Evolutionary conservation across 805 yeast genomes (phyloP).

Genomic region (Lipomyces yamanashiensis): DNA sequence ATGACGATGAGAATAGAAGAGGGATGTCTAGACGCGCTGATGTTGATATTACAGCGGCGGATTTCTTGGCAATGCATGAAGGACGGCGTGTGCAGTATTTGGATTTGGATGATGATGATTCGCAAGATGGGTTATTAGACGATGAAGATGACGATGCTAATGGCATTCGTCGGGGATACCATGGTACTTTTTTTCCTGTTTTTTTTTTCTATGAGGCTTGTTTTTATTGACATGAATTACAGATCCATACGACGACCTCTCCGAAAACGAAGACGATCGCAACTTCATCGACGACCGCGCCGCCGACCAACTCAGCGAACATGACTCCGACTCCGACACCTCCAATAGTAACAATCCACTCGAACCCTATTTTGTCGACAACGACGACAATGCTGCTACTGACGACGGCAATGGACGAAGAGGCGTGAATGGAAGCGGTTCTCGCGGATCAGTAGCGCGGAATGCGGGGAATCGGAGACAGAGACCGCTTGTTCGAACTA

Average conservation of each 20-base stretch:
- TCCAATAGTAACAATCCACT: background rate
- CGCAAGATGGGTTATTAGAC: constrained; percentile 15
- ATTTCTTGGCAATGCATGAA: constrained; percentile 2
- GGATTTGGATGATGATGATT: constrained; percentile 14
- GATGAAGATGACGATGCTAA: background rate
- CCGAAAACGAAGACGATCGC: constrained; percentile 19
- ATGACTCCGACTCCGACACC: background rate
- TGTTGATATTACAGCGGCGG: constrained; percentile 1
- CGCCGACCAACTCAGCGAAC: constrained; percentile 2
- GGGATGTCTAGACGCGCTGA: background rate
- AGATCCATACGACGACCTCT: constrained; percentile 1
- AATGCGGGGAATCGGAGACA: too few species aligned
- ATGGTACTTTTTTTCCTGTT: background rate
- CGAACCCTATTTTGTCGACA: background rate
- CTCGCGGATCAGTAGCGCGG: too few species aligned
- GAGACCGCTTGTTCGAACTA: too few species aligned
- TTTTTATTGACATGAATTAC: background rate
- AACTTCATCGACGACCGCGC: constrained; percentile 17
- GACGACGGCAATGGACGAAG: background rate
- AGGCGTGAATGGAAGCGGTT: too few species aligned
- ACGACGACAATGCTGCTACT: background rate
- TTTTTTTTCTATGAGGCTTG: background rate
- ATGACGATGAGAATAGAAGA: background rate
- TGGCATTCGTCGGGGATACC: background rate
- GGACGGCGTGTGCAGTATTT: background rate